These are phyloP conservation scores for Macrophomina phaseolina DNA, from an alignment of 2,329 filamentous ascomycete species.

Conservation along the genomic window DNA sequence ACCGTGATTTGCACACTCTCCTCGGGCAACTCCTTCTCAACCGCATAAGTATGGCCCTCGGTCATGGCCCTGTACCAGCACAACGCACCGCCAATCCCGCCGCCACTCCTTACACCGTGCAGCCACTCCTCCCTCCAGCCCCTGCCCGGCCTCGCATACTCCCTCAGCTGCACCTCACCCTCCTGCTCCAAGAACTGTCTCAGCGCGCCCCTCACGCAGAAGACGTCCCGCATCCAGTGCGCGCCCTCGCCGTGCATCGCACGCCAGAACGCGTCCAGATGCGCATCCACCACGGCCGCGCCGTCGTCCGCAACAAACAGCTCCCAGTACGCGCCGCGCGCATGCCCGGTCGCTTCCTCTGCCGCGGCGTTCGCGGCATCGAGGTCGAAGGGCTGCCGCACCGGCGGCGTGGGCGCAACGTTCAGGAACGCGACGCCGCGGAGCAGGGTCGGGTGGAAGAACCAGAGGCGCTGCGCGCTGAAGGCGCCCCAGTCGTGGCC, in stretches of 20 bases:
- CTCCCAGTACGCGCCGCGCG: conserved; percentile 53
- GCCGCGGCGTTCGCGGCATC: conserved; percentile 41
- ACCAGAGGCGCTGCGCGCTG: conserved; percentile 49
- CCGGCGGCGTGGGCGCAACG: conserved; percentile 49
- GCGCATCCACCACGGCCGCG: conserved; percentile 43
- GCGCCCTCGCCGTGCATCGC: conserved; percentile 41
- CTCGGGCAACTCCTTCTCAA: conserved; percentile 36
- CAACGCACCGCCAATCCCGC: conserved; percentile 42
- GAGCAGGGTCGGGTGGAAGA: conserved; percentile 49
- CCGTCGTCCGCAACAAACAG: conserved; percentile 52
- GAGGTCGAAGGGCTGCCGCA: conserved; percentile 42
- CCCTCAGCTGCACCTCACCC: conserved; percentile 32
- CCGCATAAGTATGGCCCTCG: conserved; percentile 36
- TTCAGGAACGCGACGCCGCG: conserved; percentile 51
- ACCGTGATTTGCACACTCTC: conserved; percentile 39
- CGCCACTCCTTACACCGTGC: conserved; percentile 39
- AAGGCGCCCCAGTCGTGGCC: conserved; percentile 59
- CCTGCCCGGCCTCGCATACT: conserved; percentile 40
- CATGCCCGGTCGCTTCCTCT: conserved; percentile 45
- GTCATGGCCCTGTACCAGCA: conserved; percentile 45
- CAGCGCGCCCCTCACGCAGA: conserved; percentile 46
- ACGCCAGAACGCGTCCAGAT: conserved; percentile 48
- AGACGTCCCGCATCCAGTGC: conserved; percentile 44
- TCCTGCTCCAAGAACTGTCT: conserved; percentile 35
- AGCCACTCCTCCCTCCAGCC: conserved; percentile 44